Conservation (phyloP, 2,329 filamentous ascomycete species). For the Aspergillus pseudoviridinutans region DNA sequence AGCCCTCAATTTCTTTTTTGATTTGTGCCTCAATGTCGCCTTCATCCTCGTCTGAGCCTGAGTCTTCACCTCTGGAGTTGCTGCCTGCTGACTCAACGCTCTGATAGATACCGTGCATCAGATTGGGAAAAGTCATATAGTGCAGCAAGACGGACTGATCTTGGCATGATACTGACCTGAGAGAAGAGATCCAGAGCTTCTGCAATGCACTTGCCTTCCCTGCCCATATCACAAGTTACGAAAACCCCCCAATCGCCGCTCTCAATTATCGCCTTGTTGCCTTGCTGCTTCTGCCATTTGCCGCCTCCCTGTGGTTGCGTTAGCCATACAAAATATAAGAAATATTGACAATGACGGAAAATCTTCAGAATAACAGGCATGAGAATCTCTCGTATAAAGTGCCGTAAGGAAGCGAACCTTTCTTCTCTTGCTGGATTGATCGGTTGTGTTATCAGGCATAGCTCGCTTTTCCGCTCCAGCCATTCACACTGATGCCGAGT, state of each 20-base stretch:
- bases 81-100: slow-evolving; percentile 14
- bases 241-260: slow-evolving; percentile 59
- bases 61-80: slow-evolving; percentile 24
- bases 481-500: slow-evolving; percentile 13
- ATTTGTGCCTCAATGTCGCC: slow-evolving; percentile 60
- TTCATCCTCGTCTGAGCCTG: slow-evolving; percentile 30
- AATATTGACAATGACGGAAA: background rate
- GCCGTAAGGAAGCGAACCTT: slow-evolving; percentile 24
- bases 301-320: slow-evolving; percentile 21
- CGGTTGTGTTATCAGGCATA: slow-evolving; percentile 24
- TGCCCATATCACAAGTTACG: slow-evolving; percentile 59
- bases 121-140: background rate
- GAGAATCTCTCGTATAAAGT: background rate
- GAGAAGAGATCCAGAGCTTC: slow-evolving; percentile 57
- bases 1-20: slow-evolving; percentile 52
- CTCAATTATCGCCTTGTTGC: slow-evolving; percentile 29
- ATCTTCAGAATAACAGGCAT: background rate
- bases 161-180: slow-evolving; percentile 40
- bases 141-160: background rate
- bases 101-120: slow-evolving; percentile 10
- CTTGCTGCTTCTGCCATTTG: slow-evolving; percentile 28
- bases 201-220: slow-evolving; percentile 55
- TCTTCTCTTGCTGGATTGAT: slow-evolving; percentile 28
- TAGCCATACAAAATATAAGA: background rate
- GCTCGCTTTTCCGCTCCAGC: slow-evolving; percentile 27